Conservation (phyloP, 2,329 filamentous ascomycete genomes). For the Stemphylium beticola region DNA sequence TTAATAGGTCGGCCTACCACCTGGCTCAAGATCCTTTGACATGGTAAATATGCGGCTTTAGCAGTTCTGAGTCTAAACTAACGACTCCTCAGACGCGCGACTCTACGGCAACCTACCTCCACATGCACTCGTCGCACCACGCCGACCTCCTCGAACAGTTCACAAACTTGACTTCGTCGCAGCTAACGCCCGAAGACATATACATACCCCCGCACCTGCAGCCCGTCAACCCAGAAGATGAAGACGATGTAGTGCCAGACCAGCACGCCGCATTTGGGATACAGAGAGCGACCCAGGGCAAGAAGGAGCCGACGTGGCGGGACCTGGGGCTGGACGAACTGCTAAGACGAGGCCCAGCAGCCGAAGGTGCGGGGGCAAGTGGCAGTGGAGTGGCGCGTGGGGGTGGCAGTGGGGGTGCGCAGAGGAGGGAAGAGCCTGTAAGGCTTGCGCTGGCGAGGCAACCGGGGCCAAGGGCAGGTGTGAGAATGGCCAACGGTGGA, state of each 20-base stretch:
- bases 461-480: conserved; percentile 31
- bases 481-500: conserved; percentile 13
- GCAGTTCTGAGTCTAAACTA: background rate
- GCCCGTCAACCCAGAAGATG: conserved; percentile 84
- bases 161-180: conserved; percentile 45
- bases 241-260: conserved; percentile 86
- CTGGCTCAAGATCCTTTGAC: too few relatives aligned
- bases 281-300: conserved; percentile 75
- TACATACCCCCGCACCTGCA: conserved; percentile 81
- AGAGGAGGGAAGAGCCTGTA: conserved; percentile 35
- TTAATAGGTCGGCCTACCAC: too few relatives aligned
- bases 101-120: conserved; percentile 74
- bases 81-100: conserved; percentile 65
- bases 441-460: conserved; percentile 40
- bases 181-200: conserved; percentile 68
- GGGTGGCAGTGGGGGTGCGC: conserved; percentile 1
- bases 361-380: conserved; percentile 16
- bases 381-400: conserved; percentile 10
- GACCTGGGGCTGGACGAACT: conserved; percentile 76
- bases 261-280: conserved; percentile 90
- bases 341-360: conserved; percentile 66
- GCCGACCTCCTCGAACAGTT: conserved; percentile 77
- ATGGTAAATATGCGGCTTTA: too few relatives aligned
- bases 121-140: conserved; percentile 74
- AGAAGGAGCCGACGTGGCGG: conserved; percentile 76